These are phyloP conservation scores for Quercus rubra DNA, from an alignment of 306 rosid genomes.

Conservation along the genomic window DNA sequence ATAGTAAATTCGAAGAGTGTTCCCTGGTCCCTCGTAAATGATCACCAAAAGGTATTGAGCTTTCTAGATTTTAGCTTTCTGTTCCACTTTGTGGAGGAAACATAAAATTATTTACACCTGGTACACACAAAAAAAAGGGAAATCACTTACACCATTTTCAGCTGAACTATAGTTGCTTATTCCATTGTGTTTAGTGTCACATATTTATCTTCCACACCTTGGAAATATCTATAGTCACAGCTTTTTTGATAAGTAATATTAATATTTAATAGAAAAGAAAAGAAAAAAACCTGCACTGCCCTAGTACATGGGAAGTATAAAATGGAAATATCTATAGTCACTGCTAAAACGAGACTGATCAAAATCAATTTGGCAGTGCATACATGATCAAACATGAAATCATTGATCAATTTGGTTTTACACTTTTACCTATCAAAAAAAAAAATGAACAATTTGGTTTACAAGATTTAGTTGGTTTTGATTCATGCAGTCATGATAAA, in stretches of 20 bases:
- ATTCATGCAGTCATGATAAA: background rate
- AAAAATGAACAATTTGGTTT: background rate
- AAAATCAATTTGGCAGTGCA: background rate
- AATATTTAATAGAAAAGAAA: too few relatives aligned
- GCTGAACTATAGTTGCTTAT: background rate
- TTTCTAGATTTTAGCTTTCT: background rate
- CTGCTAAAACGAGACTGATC: background rate
- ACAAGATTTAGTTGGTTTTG: background rate
- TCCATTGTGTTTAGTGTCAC: background rate
- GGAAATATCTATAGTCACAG: background rate
- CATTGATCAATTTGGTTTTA: background rate
- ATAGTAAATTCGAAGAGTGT: conserved; percentile 70
- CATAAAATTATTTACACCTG: background rate
- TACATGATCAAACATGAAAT: background rate
- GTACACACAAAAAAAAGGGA: background rate
- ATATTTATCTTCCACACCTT: background rate
- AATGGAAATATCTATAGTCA: background rate
- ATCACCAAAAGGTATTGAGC: conserved; percentile 72
- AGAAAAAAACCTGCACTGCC: too few relatives aligned
- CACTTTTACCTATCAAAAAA: too few relatives aligned
- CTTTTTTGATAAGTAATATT: too few relatives aligned
- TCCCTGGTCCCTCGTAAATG: conserved; percentile 75
- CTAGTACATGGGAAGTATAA: too few relatives aligned
- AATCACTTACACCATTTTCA: background rate
- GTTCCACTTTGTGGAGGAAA: background rate